Percentiles rank a stretch among this genome's conserved stretches.
Evolutionary conservation across 2,329 filamentous ascomycete genomes (phyloP).

Genomic region (Ascochyta koolunga): DNA sequence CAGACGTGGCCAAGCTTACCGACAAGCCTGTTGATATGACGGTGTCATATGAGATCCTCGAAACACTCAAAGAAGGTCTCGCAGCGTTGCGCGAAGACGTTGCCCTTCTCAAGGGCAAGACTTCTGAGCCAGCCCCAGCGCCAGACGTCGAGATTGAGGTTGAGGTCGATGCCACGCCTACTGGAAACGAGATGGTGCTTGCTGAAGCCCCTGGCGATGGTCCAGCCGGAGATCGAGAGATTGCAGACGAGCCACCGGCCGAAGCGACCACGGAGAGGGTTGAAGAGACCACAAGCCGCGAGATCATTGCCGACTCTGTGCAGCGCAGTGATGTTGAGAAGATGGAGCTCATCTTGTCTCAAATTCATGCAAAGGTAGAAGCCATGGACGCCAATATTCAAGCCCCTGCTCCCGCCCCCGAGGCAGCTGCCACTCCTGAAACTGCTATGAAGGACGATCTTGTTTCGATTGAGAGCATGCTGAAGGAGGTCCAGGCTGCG

Average conservation of each 20-base stretch:
- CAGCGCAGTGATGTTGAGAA: conserved; percentile 80
- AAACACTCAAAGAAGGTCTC: conserved; percentile 83
- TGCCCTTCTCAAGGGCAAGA: conserved; percentile 67
- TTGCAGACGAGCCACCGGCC: conserved; percentile 56
- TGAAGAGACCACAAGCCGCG: conserved; percentile 50
- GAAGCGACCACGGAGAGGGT: not conserved
- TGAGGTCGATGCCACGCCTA: conserved; percentile 47
- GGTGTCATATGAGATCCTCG: conserved; percentile 86
- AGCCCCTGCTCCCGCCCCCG: conserved; percentile 50
- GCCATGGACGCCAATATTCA: conserved; percentile 66
- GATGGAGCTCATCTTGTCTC: conserved; percentile 80
- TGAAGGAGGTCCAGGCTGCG: conserved; percentile 65
- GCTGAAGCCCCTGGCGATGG: conserved; percentile 52
- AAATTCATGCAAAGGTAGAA: conserved; percentile 85
- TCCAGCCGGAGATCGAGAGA: conserved; percentile 41
- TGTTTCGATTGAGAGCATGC: conserved; percentile 50
- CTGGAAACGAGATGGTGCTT: conserved; percentile 58
- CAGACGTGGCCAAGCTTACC: conserved; percentile 74
- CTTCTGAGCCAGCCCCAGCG: conserved; percentile 27
- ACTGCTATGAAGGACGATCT: conserved; percentile 60
- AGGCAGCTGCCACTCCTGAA: conserved; percentile 44
- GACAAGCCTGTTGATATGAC: conserved; percentile 84
- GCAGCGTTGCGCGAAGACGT: conserved; percentile 78
- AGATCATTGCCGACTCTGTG: conserved; percentile 55
- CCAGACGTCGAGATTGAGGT: conserved; percentile 54